Conservation (phyloP, 306 rosid genomes). For the Prunus campanulata region DNA sequence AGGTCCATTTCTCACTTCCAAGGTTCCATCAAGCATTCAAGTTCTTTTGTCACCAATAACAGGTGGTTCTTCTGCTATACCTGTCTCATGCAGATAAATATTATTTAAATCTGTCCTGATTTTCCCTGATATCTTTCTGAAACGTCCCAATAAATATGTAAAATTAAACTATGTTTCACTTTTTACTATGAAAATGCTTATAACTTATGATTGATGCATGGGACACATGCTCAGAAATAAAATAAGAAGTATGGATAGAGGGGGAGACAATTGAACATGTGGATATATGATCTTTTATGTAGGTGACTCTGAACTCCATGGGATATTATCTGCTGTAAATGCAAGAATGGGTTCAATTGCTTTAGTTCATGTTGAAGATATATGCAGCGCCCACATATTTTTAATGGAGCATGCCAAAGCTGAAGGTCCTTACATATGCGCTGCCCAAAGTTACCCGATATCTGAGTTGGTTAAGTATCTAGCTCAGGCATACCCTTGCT, state of each 20-base stretch:
- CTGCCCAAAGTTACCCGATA: conserved; percentile 42
- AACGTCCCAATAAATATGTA: too few relatives aligned
- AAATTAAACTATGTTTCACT: too few relatives aligned
- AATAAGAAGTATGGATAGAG: not conserved
- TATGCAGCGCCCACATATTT: conserved; percentile 77
- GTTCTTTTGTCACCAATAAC: conserved; percentile 67
- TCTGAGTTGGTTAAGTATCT: conserved; percentile 42
- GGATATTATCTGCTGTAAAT: conserved; percentile 64
- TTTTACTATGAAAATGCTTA: too few relatives aligned
- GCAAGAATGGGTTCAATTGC: conserved; percentile 77
- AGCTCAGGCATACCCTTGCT: conserved; percentile 42
- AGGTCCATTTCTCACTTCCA: conserved; percentile 68
- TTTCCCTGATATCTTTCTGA: too few relatives aligned
- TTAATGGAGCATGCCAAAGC: conserved; percentile 68
- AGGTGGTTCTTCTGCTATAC: conserved; percentile 34
- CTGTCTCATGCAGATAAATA: not conserved
- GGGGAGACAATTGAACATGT: not conserved
- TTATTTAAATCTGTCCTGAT: too few relatives aligned
- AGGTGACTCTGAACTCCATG: conserved; percentile 51
- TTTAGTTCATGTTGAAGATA: conserved; percentile 70
- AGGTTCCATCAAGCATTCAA: conserved; percentile 63
- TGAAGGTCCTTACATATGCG: conserved; percentile 63
- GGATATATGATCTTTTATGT: conserved; percentile 7
- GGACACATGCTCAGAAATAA: too few relatives aligned
- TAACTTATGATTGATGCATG: too few relatives aligned